Percentiles rank a stretch among this genome's conserved stretches.
These are phyloP conservation scores for Solanum sejunctum DNA, from an alignment of 257 asterid genomes.

Conservation along the genomic window DNA sequence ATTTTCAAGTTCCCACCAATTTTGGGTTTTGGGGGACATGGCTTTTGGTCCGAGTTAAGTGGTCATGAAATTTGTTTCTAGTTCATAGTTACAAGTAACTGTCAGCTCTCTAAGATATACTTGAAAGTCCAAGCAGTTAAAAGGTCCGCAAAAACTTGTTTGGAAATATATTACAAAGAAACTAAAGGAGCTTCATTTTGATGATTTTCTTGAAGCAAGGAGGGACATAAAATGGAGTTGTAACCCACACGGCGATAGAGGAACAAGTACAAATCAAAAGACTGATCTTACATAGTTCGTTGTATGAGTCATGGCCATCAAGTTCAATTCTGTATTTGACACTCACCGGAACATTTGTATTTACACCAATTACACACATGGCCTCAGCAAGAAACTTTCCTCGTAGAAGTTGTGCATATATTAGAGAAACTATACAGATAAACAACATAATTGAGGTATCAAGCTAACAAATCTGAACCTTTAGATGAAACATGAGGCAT, in stretches of 20 bases:
- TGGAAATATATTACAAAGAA: background rate
- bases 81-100: background rate
- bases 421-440: constrained; percentile 21
- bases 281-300: background rate
- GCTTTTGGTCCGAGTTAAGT: background rate
- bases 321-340: too few species aligned
- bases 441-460: background rate
- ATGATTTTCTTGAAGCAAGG: background rate
- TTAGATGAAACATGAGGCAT: constrained; percentile 74
- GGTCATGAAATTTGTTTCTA: background rate
- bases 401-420: constrained; percentile 28
- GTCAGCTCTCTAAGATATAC: background rate
- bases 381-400: constrained; percentile 96
- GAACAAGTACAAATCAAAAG: background rate
- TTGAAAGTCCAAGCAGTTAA: background rate
- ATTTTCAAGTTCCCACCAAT: background rate
- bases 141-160: background rate
- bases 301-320: too few species aligned
- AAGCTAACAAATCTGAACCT: constrained; percentile 37
- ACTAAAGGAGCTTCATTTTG: background rate
- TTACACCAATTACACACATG: constrained; percentile 79
- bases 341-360: background rate
- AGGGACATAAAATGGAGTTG: background rate
- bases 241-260: background rate
- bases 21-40: background rate